Conservation (phyloP, 75 land plant genomes). For the Gnetum montanum region DNA sequence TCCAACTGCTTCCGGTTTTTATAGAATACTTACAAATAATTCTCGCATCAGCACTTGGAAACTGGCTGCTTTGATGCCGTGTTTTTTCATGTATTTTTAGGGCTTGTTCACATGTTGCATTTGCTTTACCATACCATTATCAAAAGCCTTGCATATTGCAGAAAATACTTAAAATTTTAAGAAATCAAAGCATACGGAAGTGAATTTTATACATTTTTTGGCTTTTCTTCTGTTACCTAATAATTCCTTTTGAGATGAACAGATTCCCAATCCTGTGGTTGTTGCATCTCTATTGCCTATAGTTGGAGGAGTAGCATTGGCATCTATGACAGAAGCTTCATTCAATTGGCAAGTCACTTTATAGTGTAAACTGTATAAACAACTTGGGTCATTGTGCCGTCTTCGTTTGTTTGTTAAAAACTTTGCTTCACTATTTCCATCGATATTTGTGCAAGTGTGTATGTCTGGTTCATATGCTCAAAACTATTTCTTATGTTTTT, state of each 20-base stretch:
- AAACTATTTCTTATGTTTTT: not conserved
- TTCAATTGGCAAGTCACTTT: slow-evolving; percentile 81
- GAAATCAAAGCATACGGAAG: no score
- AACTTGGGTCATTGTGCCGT: not conserved
- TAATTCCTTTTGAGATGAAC: slow-evolving; percentile 1
- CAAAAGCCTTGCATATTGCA: no score
- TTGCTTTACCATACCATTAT: no score
- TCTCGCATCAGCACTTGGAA: no score
- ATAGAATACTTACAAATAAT: no score
- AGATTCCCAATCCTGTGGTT: slow-evolving; percentile 73
- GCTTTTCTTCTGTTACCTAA: no score
- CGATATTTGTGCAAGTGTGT: not conserved
- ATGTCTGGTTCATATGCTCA: not conserved
- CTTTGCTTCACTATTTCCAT: not conserved
- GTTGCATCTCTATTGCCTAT: slow-evolving; percentile 71
- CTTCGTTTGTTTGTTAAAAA: not conserved
- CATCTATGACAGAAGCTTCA: slow-evolving; percentile 85
- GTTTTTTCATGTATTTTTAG: no score
- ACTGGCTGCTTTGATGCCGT: no score
- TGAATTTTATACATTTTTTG: no score
- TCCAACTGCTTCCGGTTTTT: no score
- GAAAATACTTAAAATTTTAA: no score
- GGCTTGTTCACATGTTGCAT: no score
- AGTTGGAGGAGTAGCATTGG: slow-evolving; percentile 93
- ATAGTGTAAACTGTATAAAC: not conserved